Evolutionary conservation across 164 flowering plant genomes (phyloP).

Genomic region (Magnolia kwangsiensis): DNA sequence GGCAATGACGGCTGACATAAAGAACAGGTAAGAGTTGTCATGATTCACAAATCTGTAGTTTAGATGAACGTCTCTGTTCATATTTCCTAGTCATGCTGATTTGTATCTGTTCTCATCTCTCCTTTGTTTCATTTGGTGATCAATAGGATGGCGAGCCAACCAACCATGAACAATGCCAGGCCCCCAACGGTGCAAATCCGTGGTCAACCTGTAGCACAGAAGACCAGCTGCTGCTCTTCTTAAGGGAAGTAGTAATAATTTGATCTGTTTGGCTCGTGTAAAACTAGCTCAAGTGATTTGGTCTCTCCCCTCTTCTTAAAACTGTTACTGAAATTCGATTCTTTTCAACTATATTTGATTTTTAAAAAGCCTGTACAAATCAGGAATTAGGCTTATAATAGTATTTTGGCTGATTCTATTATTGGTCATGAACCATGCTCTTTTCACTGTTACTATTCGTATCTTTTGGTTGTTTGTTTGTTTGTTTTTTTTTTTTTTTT

Average conservation of each 20-base stretch:
- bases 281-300: constrained; percentile 11
- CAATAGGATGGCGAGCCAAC: constrained; percentile 87
- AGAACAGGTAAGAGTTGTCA: constrained; percentile 26
- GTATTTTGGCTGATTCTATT: too few species aligned
- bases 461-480: too few species aligned
- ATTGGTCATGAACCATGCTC: too few species aligned
- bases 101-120: background rate
- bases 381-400: constrained; percentile 2
- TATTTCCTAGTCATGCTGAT: background rate
- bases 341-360: constrained; percentile 17
- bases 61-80: too few species aligned
- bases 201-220: constrained; percentile 79
- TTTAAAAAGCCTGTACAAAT: constrained; percentile 17
- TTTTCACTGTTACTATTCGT: too few species aligned
- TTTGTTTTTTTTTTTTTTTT: too few species aligned
- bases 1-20: constrained; percentile 45
- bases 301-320: background rate
- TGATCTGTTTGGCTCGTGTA: constrained; percentile 14
- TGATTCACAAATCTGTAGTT: background rate
- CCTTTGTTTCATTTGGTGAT: background rate
- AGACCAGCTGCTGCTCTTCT: constrained; percentile 36
- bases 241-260: background rate
- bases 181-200: constrained; percentile 79
- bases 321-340: constrained; percentile 14
- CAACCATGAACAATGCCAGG: constrained; percentile 60